phyloP scores from a whole-genome alignment of 441 rosid genomes.

The Pelargonium fulgidum region DNA sequence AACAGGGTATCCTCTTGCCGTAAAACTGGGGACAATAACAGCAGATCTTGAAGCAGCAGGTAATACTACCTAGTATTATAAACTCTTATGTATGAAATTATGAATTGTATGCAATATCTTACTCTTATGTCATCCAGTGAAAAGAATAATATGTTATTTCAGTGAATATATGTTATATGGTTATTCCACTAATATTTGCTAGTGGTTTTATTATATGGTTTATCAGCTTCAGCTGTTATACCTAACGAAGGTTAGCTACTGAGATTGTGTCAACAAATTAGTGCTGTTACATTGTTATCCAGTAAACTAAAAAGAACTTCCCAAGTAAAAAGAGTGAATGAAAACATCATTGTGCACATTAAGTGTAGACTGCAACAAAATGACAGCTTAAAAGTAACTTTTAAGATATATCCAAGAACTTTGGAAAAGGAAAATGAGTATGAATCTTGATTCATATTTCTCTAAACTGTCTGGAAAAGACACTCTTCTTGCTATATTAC shows the following conservation, averaged over 20 bases:
- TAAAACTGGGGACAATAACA: conserved; percentile 91
- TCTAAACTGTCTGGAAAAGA: too few relatives aligned
- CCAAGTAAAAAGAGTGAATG: background rate
- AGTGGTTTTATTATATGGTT: background rate
- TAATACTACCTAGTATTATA: conserved; percentile 35
- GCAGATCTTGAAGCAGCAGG: conserved; percentile 96
- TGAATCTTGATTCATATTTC: too few relatives aligned
- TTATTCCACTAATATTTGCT: background rate
- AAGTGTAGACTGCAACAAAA: background rate
- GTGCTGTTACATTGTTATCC: too few relatives aligned
- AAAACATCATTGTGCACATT: background rate
- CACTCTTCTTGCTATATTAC: too few relatives aligned
- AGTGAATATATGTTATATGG: too few relatives aligned
- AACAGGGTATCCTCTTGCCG: conserved; percentile 82
- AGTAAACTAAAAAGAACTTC: background rate
- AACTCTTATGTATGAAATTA: background rate
- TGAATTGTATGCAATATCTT: background rate
- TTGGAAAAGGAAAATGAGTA: background rate
- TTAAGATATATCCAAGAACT: background rate
- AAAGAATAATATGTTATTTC: background rate
- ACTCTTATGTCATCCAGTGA: background rate
- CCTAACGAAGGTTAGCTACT: background rate
- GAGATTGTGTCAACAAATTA: background rate
- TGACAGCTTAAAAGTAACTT: background rate
- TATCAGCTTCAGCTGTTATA: background rate